Evolutionary conservation across 2,329 filamentous ascomycete species (phyloP), one percentile per base, ranked within the genome.

Genomic region (Aspergillus aculeatinus): DNA sequence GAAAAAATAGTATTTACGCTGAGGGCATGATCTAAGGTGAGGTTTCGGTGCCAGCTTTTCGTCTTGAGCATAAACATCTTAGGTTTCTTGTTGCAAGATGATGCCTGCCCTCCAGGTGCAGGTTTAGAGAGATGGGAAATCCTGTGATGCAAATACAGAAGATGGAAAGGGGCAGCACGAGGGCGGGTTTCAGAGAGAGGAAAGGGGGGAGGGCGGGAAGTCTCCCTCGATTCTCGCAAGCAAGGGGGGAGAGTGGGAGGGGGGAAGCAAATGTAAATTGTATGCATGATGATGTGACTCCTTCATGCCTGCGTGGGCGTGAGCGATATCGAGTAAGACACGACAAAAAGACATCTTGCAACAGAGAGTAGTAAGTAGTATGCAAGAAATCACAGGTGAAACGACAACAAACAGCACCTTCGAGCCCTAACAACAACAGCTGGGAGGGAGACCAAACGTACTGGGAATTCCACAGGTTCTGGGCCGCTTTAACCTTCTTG

Each of bases 401-500:
- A 29, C 27, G 10, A 29, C 10, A 29, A 29, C 27, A 29, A 29
- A 29, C 2, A 9, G 27, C 27, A 29, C 9, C 27, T 29, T 29
- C 7, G 27, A 29, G 27, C 27, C 27, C 27, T 29, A 29, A 2
- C 27, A 7, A 29, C 27, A 29, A 29, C 27, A 29, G 27, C 27
- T 29, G 5, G 27, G 27, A 29, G 5, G 27, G 27, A 29, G 39
- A 35, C 5, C 23, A 14, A 35, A 48, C 78, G 65, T 74, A 91
- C 89, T 80, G 84, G 1, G 87, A 89, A 70, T 96, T 96, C 92
- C 92, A 96, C 3, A 88, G 80, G 72, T 91, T 85, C 72, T 96
- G 92, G 0, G 90, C 91, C 19, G 87, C 88, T 77, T 96, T 96
- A 63, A 96, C 91, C 74, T 96, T 96, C 60, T 82, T 79, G 16